Evolutionary conservation across 164 flowering plant species (phyloP).

Genomic region (Magnolia sinica): DNA sequence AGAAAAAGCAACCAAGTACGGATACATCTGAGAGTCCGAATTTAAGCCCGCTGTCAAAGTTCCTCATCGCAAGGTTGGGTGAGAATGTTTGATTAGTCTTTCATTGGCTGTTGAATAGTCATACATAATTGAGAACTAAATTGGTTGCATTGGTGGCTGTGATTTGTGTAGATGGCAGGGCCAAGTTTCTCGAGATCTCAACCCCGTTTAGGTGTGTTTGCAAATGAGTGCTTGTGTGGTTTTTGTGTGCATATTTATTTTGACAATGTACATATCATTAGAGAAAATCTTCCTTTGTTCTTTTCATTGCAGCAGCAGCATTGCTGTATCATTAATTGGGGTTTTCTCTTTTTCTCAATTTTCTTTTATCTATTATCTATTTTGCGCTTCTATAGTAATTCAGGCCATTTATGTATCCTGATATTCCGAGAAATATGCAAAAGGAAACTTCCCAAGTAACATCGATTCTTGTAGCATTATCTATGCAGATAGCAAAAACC

Average conservation of each 20-base stretch:
- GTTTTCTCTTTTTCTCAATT: background rate
- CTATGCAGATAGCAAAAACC: background rate
- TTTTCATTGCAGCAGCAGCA: slow-evolving; percentile 16
- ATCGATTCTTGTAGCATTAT: background rate
- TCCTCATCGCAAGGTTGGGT: slow-evolving; percentile 78
- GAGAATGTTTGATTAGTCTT: slow-evolving; percentile 5
- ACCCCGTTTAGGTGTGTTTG: slow-evolving; percentile 31
- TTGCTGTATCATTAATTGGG: slow-evolving; percentile 17
- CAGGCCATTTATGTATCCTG: background rate
- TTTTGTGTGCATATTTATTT: slow-evolving; percentile 29
- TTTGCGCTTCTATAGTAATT: background rate
- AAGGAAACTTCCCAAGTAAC: background rate
- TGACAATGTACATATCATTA: slow-evolving; percentile 41
- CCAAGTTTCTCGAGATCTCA: slow-evolving; percentile 65
- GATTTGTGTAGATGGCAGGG: slow-evolving; percentile 80
- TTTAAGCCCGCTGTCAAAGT: slow-evolving; percentile 82
- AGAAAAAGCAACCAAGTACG: slow-evolving; percentile 48
- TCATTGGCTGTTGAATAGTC: background rate
- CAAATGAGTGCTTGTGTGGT: slow-evolving; percentile 23
- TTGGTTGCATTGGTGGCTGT: background rate
- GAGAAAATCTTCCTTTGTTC: slow-evolving; percentile 14
- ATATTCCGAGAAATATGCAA: background rate
- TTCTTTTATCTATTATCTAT: background rate
- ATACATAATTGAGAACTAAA: background rate
- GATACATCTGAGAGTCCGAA: slow-evolving; percentile 54